Percentiles rank a stretch among this genome's conserved stretches.
Evolutionary conservation across 345 rosid species (phyloP).

Genomic region (Barbarea vulgaris): DNA sequence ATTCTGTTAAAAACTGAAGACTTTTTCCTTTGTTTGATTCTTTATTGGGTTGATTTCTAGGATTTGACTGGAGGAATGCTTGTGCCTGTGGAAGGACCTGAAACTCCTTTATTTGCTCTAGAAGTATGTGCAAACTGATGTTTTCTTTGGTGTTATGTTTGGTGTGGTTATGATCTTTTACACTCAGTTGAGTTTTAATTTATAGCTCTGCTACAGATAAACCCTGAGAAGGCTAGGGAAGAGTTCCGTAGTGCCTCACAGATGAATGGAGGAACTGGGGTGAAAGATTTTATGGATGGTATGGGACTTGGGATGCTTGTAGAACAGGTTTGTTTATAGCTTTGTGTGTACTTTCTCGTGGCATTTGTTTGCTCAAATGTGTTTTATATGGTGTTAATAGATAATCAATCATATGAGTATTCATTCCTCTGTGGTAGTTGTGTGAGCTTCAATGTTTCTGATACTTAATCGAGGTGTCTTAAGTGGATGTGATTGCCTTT

Average conservation of each 20-base stretch:
- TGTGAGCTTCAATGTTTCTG: slow-evolving; percentile 6
- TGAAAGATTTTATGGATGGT: slow-evolving; percentile 96
- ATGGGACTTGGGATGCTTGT: slow-evolving; percentile 96
- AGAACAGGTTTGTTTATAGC: slow-evolving; percentile 67
- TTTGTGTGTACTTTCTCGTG: not conserved
- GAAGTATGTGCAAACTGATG: slow-evolving; percentile 56
- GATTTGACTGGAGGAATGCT: slow-evolving; percentile 90
- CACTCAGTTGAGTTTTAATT: slow-evolving; percentile 41
- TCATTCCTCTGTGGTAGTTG: not conserved
- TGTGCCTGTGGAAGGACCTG: slow-evolving; percentile 91
- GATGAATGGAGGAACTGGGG: slow-evolving; percentile 75
- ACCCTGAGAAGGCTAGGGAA: slow-evolving; percentile 96
- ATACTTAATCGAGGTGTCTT: not conserved
- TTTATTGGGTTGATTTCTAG: slow-evolving; percentile 48
- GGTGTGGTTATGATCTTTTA: slow-evolving; percentile 11
- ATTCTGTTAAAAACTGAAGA: not conserved
- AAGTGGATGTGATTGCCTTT: not conserved
- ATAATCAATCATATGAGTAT: not conserved
- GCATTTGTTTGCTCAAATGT: not conserved
- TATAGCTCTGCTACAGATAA: slow-evolving; percentile 59
- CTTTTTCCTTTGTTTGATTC: not conserved
- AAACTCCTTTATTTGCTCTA: slow-evolving; percentile 87
- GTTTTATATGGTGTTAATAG: not conserved
- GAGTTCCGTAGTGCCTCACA: slow-evolving; percentile 78
- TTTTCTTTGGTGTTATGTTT: not conserved